Base-by-base conservation (phyloP, 805 yeast species). In the Suhomyces kilbournensis region DNA sequence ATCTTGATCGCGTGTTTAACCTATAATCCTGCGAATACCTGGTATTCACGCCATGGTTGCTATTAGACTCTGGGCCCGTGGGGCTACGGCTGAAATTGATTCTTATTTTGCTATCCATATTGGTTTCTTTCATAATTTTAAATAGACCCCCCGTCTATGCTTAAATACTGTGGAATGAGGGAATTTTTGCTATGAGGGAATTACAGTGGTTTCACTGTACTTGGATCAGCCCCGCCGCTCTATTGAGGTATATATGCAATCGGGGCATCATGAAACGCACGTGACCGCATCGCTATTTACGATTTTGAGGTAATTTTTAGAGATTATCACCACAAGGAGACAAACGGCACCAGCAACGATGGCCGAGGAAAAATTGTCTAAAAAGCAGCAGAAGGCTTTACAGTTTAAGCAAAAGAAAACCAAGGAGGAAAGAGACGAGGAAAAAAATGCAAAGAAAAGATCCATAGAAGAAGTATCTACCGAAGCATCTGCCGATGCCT, bases 381-480 rank as follows among this genome's bases (percentile, higher is more conserved):
- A 84, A 72, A 85, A 83, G 61, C 84, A 85, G 65, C 74, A 73
- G 51, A 85, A 85, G 63, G 86, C 88, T 9, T 75, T 83, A 43
- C 81, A 80, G 61, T 85, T 84, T 67, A 74, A 81, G 49, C 67
- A 68, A 53, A 72, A 70, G 55, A 68, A 64, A 62, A 68, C 60
- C 64, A 73, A 74, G 60, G 75, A 73, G 53, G 74, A 71, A 54
- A 63, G 75, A 60, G 70, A 69, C 43, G 66, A 63, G 50, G 69
- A 71, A 47, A 72, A 70, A 56, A 68, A 20, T 56, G 59, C 48
- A 56, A 57, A 46, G 26, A 43, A 56, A 53, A 44, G 48, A 32
- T 48, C 44, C 10, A 28, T 38, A 28, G 55, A 53, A 26, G 53
- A 52, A 25, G 58, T 57, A 15, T 54, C 59, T 19, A 50, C 51